Evolutionary conservation across 2,329 filamentous ascomycete genomes (phyloP).

Genomic region (Setomelanomma holmii): DNA sequence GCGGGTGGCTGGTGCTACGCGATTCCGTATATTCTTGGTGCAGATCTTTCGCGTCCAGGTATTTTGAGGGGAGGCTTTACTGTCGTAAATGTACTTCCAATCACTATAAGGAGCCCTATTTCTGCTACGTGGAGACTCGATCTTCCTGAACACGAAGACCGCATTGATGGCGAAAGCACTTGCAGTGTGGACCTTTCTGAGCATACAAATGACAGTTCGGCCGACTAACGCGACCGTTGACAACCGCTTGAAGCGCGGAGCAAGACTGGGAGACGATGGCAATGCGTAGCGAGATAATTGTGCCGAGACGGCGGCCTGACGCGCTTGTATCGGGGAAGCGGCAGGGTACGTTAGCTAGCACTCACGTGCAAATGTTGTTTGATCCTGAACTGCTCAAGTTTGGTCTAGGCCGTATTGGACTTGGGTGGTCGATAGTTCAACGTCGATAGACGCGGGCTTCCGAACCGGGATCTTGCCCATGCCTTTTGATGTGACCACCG

Average conservation of each 20-base stretch:
- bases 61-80: too few relatives aligned
- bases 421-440: constrained; percentile 21
- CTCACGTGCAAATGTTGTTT: constrained; percentile 3
- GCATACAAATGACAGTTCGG: too few relatives aligned
- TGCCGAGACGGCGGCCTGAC: background rate
- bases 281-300: background rate
- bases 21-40: too few relatives aligned
- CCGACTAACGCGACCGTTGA: background rate
- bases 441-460: constrained; percentile 7
- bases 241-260: background rate
- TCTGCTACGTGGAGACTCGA: too few relatives aligned
- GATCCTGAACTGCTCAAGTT: background rate
- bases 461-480: background rate
- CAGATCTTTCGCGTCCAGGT: too few relatives aligned
- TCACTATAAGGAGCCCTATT: too few relatives aligned
- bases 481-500: background rate
- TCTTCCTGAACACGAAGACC: too few relatives aligned
- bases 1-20: too few relatives aligned
- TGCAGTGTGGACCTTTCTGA: too few relatives aligned
- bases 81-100: too few relatives aligned
- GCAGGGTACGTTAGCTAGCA: constrained; percentile 3
- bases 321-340: constrained; percentile 5
- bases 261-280: background rate
- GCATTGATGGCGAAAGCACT: too few relatives aligned
- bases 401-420: constrained; percentile 24